Evolutionary conservation across 2,329 filamentous ascomycete genomes (phyloP).

Genomic region (Neonectria ditissima): DNA sequence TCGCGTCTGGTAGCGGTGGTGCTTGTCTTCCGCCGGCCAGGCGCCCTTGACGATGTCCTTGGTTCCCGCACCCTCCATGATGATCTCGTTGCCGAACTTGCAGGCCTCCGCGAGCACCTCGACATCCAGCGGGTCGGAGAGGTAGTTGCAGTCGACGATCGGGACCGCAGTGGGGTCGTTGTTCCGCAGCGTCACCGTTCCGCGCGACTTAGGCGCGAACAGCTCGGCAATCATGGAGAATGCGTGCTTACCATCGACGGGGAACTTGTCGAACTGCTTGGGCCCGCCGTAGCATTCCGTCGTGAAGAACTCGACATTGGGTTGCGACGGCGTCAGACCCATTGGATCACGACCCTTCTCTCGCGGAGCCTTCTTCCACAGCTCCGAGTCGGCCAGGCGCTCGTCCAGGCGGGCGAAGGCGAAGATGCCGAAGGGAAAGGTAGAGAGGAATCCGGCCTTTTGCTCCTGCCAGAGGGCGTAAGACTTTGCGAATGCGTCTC

Average conservation of each 20-base stretch:
- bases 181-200: constrained; percentile 63
- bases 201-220: constrained; percentile 68
- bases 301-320: constrained; percentile 72
- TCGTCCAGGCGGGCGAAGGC: constrained; percentile 72
- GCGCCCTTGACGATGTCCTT: constrained; percentile 69
- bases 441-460: constrained; percentile 68
- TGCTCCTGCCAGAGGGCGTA: constrained; percentile 68
- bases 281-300: constrained; percentile 72
- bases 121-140: constrained; percentile 68
- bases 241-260: constrained; percentile 63
- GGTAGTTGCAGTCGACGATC: constrained; percentile 68
- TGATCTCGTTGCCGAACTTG: constrained; percentile 69
- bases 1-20: constrained; percentile 64
- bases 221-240: constrained; percentile 71
- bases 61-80: constrained; percentile 67
- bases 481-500: constrained; percentile 61
- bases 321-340: constrained; percentile 67
- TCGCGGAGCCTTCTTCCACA: constrained; percentile 65
- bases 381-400: constrained; percentile 63
- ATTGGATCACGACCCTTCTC: constrained; percentile 69
- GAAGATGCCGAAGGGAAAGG: constrained; percentile 73
- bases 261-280: constrained; percentile 67
- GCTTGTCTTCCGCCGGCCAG: constrained; percentile 65
- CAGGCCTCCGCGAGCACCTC: constrained; percentile 70
- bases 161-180: constrained; percentile 64